phyloP scores from a whole-genome alignment of 2,329 filamentous ascomycete genomes.

The Colletotrichum graminicola region DNA sequence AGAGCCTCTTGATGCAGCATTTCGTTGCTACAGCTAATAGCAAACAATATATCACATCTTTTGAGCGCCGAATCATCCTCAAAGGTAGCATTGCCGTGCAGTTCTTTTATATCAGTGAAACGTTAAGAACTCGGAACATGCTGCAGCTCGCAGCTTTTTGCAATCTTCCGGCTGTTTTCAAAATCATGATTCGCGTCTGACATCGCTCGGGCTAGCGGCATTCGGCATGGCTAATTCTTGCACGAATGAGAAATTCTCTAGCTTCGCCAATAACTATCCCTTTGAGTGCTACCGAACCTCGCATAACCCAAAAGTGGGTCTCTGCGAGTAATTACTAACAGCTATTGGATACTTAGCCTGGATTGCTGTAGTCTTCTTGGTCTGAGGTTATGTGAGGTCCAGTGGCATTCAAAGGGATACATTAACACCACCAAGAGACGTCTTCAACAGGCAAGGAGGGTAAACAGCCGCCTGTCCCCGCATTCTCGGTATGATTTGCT shows the following conservation, averaged over 20 bases:
- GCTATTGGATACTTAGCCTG: too few species aligned
- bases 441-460: background rate
- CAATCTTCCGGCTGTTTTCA: background rate
- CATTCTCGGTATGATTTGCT: background rate
- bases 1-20: background rate
- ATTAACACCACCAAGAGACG: slow-evolving; percentile 1
- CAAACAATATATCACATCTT: background rate
- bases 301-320: too few species aligned
- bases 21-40: background rate
- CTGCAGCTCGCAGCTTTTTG: background rate
- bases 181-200: too few species aligned
- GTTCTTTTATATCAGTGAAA: background rate
- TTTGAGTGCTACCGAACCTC: too few species aligned
- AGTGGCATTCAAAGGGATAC: too few species aligned
- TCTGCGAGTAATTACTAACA: too few species aligned
- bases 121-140: background rate
- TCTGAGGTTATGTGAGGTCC: too few species aligned
- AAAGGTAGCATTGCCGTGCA: background rate
- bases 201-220: background rate
- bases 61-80: slow-evolving; percentile 6
- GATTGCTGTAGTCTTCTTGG: too few species aligned
- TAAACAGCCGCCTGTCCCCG: background rate
- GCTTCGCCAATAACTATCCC: background rate
- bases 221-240: slow-evolving; percentile 13
- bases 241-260: slow-evolving; percentile 31